These are phyloP conservation scores for Coemansia asiatica DNA, from an alignment of 192 early-diverging fungal species.

Conservation along the genomic window DNA sequence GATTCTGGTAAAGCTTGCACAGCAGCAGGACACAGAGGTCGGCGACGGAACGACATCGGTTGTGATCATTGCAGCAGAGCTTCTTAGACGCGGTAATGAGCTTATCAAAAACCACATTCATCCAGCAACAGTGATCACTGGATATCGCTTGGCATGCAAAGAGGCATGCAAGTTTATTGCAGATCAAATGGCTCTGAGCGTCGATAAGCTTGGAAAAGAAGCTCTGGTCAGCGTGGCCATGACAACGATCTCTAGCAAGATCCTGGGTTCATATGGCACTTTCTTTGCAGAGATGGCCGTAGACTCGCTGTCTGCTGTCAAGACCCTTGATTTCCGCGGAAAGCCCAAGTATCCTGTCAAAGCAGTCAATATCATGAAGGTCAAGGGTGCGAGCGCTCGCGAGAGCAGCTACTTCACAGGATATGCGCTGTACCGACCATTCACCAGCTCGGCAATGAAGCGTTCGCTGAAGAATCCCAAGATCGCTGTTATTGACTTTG, in stretches of 20 bases:
- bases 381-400: conserved; percentile 87
- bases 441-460: conserved; percentile 94
- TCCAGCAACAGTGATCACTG: conserved; percentile 98
- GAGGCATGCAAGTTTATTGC: conserved; percentile 98
- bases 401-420: conserved; percentile 89
- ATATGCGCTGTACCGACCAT: conserved; percentile 97
- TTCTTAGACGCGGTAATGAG: conserved; percentile 94
- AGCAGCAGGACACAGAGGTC: conserved; percentile 99
- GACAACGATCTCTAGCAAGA: conserved; percentile 97
- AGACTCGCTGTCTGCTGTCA: conserved; percentile 90
- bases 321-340: conserved; percentile 77
- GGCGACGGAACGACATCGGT: conserved; percentile 99
- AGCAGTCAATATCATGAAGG: conserved; percentile 96
- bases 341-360: conserved; percentile 94
- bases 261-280: conserved; percentile 95
- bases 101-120: conserved; percentile 99
- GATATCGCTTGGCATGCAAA: conserved; percentile 93
- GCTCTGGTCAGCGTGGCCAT: conserved; percentile 96
- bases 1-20: conserved; percentile 95
- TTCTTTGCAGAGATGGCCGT: conserved; percentile 97
- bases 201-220: conserved; percentile 89
- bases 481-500: conserved; percentile 98
- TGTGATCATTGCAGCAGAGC: conserved; percentile 97
- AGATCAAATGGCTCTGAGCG: conserved; percentile 93
- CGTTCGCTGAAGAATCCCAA: conserved; percentile 84